These are phyloP conservation scores for Podaxis carcinomalis DNA, from an alignment of 768 basidiomycete species.

Conservation along the genomic window DNA sequence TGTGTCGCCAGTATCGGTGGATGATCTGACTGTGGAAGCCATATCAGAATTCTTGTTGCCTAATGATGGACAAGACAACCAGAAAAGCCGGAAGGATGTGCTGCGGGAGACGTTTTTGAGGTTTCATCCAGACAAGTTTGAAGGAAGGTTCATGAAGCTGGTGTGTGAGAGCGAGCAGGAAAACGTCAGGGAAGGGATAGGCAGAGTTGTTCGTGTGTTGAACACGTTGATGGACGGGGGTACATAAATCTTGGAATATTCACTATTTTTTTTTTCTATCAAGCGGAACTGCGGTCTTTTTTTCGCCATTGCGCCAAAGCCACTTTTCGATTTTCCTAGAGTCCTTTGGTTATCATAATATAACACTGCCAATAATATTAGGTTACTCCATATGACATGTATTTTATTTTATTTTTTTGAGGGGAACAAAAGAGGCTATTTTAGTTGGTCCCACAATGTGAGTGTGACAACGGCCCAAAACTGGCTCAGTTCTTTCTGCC, in stretches of 20 bases:
- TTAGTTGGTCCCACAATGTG: conserved; percentile 1
- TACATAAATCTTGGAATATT: conserved; percentile 1
- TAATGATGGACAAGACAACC: conserved; percentile 19
- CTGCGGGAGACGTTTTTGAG: conserved; percentile 65
- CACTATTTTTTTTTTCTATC: not conserved
- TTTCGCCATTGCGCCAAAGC: not conserved
- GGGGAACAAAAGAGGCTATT: conserved; percentile 4
- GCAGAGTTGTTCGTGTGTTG: conserved; percentile 57
- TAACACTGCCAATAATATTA: not conserved
- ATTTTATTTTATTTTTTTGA: not conserved
- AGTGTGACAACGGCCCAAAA: conserved; percentile 5
- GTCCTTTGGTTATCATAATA: not conserved
- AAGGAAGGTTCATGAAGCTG: conserved; percentile 61
- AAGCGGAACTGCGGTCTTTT: not conserved
- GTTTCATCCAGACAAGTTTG: conserved; percentile 82
- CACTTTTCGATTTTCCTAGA: too few species aligned
- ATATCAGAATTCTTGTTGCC: conserved; percentile 57
- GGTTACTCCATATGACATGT: too few species aligned
- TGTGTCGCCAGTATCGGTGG: conserved; percentile 24
- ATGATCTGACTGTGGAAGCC: conserved; percentile 51
- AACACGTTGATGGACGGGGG: conserved; percentile 45
- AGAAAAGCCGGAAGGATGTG: conserved; percentile 53
- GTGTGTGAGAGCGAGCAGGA: conserved; percentile 44
- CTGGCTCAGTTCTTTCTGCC: not conserved
- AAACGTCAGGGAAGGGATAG: conserved; percentile 54